A percentile compares a stretch with the other conserved stretches of the same genome.
Evolutionary conservation across 2,329 filamentous ascomycete genomes (phyloP).

Genomic region (Madurella fahalii): DNA sequence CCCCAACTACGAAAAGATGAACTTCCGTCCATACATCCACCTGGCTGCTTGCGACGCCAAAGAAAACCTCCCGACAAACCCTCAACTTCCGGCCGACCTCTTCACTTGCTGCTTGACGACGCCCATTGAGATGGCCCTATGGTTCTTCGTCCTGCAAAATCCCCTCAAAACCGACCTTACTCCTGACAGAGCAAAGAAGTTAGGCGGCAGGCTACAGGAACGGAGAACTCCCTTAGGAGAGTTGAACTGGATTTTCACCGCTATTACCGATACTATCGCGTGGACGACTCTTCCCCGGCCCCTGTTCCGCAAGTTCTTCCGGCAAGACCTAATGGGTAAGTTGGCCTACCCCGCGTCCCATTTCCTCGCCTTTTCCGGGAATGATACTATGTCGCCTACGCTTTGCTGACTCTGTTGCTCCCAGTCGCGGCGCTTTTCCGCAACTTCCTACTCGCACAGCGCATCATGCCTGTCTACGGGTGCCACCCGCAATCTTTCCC

Average conservation of each 20-base stretch:
- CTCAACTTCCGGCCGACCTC: constrained; percentile 84
- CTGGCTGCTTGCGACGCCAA: constrained; percentile 86
- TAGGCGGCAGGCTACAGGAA: constrained; percentile 89
- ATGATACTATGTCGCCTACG: not conserved
- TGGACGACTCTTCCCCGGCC: constrained; percentile 92
- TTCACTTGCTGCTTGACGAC: constrained; percentile 96
- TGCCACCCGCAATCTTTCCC: constrained; percentile 93
- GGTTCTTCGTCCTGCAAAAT: constrained; percentile 95
- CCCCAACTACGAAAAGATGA: constrained; percentile 76
- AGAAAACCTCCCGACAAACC: constrained; percentile 93
- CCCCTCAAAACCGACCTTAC: constrained; percentile 65
- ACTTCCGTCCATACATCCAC: constrained; percentile 70
- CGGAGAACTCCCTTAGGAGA: constrained; percentile 90
- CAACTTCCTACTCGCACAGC: constrained; percentile 90
- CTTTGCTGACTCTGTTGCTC: not conserved
- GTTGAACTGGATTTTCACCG: constrained; percentile 98
- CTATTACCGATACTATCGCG: constrained; percentile 96
- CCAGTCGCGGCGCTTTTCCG: constrained; percentile 91
- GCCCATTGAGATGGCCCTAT: constrained; percentile 93
- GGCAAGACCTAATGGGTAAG: constrained; percentile 81
- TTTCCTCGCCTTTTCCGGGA: too few species aligned
- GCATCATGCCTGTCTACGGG: constrained; percentile 94
- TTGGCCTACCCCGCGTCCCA: not conserved
- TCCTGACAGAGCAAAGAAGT: constrained; percentile 78
- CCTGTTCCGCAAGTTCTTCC: constrained; percentile 92